Conservation (phyloP, 768 basidiomycete genomes). For the Russula sp. region DNA sequence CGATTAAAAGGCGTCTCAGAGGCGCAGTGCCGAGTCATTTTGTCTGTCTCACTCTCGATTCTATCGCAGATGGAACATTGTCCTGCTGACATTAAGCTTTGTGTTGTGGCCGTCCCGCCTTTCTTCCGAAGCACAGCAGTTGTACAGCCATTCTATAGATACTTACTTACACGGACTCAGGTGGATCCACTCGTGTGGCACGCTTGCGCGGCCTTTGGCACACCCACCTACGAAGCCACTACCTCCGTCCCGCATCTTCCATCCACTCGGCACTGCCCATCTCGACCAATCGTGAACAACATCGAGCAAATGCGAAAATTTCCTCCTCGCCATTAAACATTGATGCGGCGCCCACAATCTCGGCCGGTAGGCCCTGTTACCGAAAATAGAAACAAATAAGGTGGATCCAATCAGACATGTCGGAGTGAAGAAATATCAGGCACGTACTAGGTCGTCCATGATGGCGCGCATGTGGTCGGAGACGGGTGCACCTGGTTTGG, state of each 20-base stretch:
- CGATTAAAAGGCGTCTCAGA: background rate
- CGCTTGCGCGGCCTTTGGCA: background rate
- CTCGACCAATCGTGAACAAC: constrained; percentile 78
- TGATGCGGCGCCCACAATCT: constrained; percentile 72
- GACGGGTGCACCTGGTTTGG: constrained; percentile 35
- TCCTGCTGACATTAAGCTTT: too few relatives aligned
- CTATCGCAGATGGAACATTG: background rate
- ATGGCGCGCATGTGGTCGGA: constrained; percentile 86
- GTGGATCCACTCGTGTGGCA: background rate
- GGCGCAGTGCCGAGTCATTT: background rate
- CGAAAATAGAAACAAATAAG: background rate
- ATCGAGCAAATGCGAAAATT: constrained; percentile 92
- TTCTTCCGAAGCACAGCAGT: too few relatives aligned
- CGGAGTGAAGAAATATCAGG: background rate
- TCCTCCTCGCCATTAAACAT: constrained; percentile 98
- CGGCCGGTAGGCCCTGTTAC: constrained; percentile 64
- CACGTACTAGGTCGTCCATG: constrained; percentile 86
- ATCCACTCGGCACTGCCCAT: constrained; percentile 92
- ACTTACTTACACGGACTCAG: background rate
- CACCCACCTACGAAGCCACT: background rate
- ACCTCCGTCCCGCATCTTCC: constrained; percentile 33
- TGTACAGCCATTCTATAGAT: background rate
- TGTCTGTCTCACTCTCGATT: background rate
- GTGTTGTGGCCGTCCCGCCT: too few relatives aligned
- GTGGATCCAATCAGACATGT: background rate